Evolutionary conservation across 2,329 filamentous ascomycete genomes (phyloP).

Genomic region (Fusarium coicis): DNA sequence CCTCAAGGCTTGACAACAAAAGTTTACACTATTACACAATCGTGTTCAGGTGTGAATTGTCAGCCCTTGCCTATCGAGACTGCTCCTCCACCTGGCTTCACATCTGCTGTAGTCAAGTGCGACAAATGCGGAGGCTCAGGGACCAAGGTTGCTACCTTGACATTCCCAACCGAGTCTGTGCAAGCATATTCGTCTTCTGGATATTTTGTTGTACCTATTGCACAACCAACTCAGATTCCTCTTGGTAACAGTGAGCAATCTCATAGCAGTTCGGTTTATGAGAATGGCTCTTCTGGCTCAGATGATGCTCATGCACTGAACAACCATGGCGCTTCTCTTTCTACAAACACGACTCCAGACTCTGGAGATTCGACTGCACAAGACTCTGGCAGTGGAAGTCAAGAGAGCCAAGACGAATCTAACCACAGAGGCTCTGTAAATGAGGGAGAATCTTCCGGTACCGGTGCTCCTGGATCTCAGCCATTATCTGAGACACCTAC

Average conservation of each 20-base stretch:
- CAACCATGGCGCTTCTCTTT: neutral
- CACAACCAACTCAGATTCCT: neutral
- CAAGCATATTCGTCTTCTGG: slow-evolving; percentile 20
- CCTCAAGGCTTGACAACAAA: neutral
- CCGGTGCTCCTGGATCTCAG: neutral
- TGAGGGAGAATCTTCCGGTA: neutral
- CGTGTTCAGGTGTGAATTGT: neutral
- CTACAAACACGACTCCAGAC: neutral
- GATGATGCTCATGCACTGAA: neutral
- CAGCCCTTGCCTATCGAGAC: neutral
- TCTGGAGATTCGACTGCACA: neutral
- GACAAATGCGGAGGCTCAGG: neutral
- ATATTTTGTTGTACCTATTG: neutral
- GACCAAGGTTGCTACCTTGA: slow-evolving; percentile 1
- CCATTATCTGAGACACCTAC: neutral
- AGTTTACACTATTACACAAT: slow-evolving; percentile 4
- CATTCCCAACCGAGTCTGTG: slow-evolving; percentile 1
- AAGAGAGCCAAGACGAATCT: neutral
- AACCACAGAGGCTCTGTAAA: neutral
- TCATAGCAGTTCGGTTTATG: neutral
- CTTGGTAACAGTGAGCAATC: neutral
- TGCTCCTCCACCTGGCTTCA: slow-evolving; percentile 11
- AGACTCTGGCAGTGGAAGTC: neutral
- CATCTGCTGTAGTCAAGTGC: slow-evolving; percentile 8
- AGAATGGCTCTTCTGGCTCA: neutral